phyloP scores from a whole-genome alignment of 805 yeast species.

The Ogataea nonfermentans region DNA sequence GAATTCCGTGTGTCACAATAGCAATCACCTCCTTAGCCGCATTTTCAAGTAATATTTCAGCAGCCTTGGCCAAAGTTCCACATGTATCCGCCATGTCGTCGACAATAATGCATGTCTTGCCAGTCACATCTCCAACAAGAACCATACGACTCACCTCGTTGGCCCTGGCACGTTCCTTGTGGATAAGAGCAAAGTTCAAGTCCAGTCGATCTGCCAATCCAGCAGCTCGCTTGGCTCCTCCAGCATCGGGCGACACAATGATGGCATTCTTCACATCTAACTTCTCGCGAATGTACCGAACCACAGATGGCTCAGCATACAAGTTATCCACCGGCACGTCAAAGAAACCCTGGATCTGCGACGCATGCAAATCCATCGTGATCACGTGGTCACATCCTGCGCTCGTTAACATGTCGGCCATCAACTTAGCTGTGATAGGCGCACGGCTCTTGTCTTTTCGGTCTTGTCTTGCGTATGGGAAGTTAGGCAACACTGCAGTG shows the following conservation, averaged over 20 bases:
- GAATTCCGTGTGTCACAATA: constrained; percentile 78
- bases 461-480: constrained; percentile 88
- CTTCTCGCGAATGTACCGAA: constrained; percentile 67
- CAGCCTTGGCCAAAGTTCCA: constrained; percentile 82
- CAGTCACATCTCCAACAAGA: constrained; percentile 78
- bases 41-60: constrained; percentile 67
- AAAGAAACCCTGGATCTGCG: constrained; percentile 85
- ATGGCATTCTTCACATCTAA: constrained; percentile 61
- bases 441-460: constrained; percentile 83
- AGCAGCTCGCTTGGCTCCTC: constrained; percentile 90
- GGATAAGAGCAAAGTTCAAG: constrained; percentile 78
- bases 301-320: constrained; percentile 81
- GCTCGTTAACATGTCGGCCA: constrained; percentile 78
- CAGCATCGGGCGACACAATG: constrained; percentile 84
- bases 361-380: constrained; percentile 87
- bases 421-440: constrained; percentile 79
- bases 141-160: constrained; percentile 85
- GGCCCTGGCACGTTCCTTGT: constrained; percentile 80
- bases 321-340: constrained; percentile 80
- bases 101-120: constrained; percentile 71
- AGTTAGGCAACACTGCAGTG: constrained; percentile 79
- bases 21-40: constrained; percentile 74
- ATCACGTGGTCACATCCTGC: constrained; percentile 87
- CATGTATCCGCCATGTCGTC: constrained; percentile 93
- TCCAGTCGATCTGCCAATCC: constrained; percentile 77